Percentiles rank a stretch among this genome's conserved stretches.
These are phyloP conservation scores for Cubamyces sp. DNA, from an alignment of 768 basidiomycete genomes.

Conservation along the genomic window DNA sequence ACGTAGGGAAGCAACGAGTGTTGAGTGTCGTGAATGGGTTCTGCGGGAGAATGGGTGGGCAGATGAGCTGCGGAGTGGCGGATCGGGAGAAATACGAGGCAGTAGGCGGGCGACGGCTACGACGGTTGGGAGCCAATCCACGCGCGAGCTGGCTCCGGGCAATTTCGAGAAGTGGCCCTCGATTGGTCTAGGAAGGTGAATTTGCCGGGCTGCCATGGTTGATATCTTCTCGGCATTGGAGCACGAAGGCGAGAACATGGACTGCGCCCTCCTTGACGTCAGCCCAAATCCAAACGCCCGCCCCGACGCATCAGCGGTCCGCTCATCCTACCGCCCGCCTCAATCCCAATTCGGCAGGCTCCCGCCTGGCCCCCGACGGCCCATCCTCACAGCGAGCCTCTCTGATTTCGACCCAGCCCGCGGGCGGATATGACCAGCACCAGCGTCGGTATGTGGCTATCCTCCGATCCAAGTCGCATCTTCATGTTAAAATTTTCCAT, in stretches of 20 bases:
- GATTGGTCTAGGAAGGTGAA: conserved; percentile 15
- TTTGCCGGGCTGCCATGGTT: conserved; percentile 18
- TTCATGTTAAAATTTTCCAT: conserved; percentile 9
- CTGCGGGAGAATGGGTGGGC: background rate
- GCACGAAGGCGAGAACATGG: conserved; percentile 9
- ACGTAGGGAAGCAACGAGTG: conserved; percentile 16
- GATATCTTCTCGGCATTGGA: conserved; percentile 13
- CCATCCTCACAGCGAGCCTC: background rate
- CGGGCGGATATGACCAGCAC: background rate
- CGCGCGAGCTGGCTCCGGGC: conserved; percentile 5
- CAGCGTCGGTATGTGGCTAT: background rate
- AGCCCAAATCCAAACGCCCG: conserved; percentile 2
- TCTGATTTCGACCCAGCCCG: background rate
- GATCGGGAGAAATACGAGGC: conserved; percentile 13
- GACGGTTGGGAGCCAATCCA: background rate
- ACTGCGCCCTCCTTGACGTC: conserved; percentile 13
- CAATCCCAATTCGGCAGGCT: background rate
- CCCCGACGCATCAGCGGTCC: conserved; percentile 7
- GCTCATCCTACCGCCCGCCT: background rate
- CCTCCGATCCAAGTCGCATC: background rate
- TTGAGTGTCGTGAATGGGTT: background rate
- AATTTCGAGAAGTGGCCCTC: conserved; percentile 20
- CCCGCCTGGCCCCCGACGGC: background rate
- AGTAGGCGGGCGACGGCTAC: background rate
- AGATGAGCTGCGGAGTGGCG: conserved; percentile 15